phyloP scores from a whole-genome alignment of 257 asterid species.

The Solanum rostratum region DNA sequence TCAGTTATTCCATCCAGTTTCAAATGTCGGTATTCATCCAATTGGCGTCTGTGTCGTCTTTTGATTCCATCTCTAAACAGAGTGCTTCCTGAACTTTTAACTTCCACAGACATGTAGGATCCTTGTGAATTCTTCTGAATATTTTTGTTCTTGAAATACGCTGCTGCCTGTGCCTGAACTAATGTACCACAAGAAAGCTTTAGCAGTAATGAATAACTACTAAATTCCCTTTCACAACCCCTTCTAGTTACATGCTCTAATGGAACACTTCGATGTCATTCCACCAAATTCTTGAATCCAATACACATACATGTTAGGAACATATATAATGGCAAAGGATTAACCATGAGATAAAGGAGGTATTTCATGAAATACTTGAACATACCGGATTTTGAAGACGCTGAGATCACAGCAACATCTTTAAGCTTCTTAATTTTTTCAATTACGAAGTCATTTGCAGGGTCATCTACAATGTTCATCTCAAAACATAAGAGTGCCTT shows the following conservation, averaged over 20 bases:
- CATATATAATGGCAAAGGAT: background rate
- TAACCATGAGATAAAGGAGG: background rate
- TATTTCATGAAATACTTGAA: background rate
- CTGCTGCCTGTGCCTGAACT: conserved; percentile 70
- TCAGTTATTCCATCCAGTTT: background rate
- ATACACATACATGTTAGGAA: background rate
- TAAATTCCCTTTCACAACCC: background rate
- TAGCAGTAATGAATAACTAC: background rate
- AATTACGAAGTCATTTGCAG: conserved; percentile 11
- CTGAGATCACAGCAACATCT: conserved; percentile 34
- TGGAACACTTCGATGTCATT: background rate
- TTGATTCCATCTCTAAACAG: conserved; percentile 55
- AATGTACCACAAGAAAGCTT: conserved; percentile 17
- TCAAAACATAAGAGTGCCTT: conserved; percentile 42
- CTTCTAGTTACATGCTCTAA: background rate
- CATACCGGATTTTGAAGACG: conserved; percentile 63
- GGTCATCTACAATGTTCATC: conserved; percentile 1
- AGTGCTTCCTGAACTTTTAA: conserved; percentile 43
- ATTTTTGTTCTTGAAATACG: conserved; percentile 43
- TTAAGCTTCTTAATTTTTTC: conserved; percentile 46
- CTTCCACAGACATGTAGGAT: conserved; percentile 11
- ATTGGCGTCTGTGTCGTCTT: conserved; percentile 36
- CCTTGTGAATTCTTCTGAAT: conserved; percentile 16
- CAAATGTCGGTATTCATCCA: conserved; percentile 15
- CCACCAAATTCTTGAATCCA: background rate